These are phyloP conservation scores for Benincasa hispida DNA, from an alignment of 306 rosid species.

Conservation along the genomic window DNA sequence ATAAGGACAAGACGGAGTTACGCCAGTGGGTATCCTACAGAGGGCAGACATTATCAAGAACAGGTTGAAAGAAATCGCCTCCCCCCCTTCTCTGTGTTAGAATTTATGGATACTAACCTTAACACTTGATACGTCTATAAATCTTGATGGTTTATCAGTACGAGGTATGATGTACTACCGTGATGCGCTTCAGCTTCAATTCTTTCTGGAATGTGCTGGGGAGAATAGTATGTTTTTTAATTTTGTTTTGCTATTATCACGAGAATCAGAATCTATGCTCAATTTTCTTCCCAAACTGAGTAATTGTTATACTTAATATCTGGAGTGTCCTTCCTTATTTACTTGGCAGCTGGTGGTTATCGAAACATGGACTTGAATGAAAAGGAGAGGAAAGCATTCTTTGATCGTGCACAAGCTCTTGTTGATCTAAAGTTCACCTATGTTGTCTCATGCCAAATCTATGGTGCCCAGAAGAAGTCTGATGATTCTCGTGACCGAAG, in stretches of 20 bases:
- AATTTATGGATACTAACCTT: background rate
- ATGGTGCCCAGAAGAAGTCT: conserved; percentile 71
- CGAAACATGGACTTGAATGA: conserved; percentile 13
- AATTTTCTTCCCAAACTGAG: background rate
- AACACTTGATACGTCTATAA: background rate
- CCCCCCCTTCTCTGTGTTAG: background rate
- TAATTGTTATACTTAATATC: background rate
- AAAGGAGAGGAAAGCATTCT: conserved; percentile 13
- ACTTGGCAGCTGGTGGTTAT: conserved; percentile 40
- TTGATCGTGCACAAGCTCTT: conserved; percentile 52
- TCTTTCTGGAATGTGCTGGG: conserved; percentile 44
- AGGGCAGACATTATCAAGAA: conserved; percentile 90
- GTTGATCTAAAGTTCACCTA: conserved; percentile 89
- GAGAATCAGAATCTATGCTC: conserved; percentile 6
- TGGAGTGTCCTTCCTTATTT: conserved; percentile 2
- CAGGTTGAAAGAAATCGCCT: conserved; percentile 45
- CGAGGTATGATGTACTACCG: conserved; percentile 98
- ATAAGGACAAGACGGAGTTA: conserved; percentile 24
- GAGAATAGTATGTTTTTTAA: conserved; percentile 41
- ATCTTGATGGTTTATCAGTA: conserved; percentile 36
- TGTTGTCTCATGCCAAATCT: conserved; percentile 89
- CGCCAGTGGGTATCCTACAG: conserved; percentile 92
- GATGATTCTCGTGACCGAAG: conserved; percentile 31
- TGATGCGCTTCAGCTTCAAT: conserved; percentile 63
- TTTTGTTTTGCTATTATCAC: background rate